Conservation (phyloP, 2,329 filamentous ascomycete genomes). For the Biscogniauxia marginata region DNA sequence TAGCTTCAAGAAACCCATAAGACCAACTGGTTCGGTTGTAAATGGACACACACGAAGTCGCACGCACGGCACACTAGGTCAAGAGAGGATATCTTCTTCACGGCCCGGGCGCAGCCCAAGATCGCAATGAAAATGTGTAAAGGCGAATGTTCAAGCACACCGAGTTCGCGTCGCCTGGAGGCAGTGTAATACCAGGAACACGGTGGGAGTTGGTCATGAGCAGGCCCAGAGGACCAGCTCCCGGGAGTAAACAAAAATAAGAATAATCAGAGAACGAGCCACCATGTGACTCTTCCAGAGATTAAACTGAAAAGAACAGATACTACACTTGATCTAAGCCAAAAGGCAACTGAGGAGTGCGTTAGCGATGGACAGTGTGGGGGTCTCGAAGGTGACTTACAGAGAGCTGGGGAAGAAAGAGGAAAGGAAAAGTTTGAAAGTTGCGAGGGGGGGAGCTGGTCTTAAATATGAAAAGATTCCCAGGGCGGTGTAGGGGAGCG, state of each 20-base stretch:
- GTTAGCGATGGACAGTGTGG: not conserved
- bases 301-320: not conserved
- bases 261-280: constrained; percentile 84
- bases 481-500: not conserved
- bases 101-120: constrained; percentile 47
- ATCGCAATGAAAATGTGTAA: constrained; percentile 55
- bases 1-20: too few relatives aligned
- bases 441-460: not conserved
- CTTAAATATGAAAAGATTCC: constrained; percentile 16
- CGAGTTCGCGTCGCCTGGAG: constrained; percentile 64
- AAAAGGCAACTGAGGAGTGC: not conserved
- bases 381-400: not conserved
- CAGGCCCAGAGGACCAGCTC: constrained; percentile 65
- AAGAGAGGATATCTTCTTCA: constrained; percentile 50
- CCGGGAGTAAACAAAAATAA: constrained; percentile 60
- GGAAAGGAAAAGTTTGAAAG: constrained; percentile 46
- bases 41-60: too few relatives aligned
- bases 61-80: too few relatives aligned
- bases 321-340: constrained; percentile 66
- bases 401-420: constrained; percentile 44
- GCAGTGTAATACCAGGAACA: constrained; percentile 74
- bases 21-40: too few relatives aligned
- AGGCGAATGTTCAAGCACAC: too few relatives aligned
- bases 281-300: not conserved
- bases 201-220: constrained; percentile 58